Evolutionary conservation across 1,284 basidiomycete genomes (phyloP).

Genomic region (Ustilago xerochloae): DNA sequence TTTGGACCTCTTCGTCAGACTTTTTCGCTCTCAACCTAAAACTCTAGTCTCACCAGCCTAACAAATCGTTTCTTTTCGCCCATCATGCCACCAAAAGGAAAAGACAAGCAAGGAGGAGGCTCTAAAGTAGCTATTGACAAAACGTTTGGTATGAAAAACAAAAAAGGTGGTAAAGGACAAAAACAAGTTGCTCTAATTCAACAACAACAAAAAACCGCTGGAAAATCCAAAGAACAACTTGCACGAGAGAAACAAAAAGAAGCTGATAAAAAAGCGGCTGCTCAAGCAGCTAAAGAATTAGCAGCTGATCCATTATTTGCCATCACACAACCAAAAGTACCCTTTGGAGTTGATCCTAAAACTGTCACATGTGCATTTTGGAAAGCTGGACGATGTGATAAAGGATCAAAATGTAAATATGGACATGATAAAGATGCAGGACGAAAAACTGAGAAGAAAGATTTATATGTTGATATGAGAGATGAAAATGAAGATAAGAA

Average conservation of each 20-base stretch:
- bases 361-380: slow-evolving; percentile 65
- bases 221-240: slow-evolving; percentile 85
- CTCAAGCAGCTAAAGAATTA: slow-evolving; percentile 81
- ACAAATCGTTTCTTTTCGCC: background rate
- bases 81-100: slow-evolving; percentile 63
- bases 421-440: slow-evolving; percentile 83
- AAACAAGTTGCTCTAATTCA: slow-evolving; percentile 83
- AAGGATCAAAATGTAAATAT: slow-evolving; percentile 84
- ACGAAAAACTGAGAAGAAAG: slow-evolving; percentile 94
- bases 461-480: slow-evolving; percentile 89
- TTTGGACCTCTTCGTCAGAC: too few relatives aligned
- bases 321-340: slow-evolving; percentile 76
- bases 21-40: background rate
- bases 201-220: slow-evolving; percentile 73
- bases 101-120: slow-evolving; percentile 71
- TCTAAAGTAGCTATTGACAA: slow-evolving; percentile 64
- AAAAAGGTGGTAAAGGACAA: slow-evolving; percentile 89
- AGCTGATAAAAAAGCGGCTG: slow-evolving; percentile 84
- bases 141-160: slow-evolving; percentile 89
- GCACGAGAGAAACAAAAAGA: slow-evolving; percentile 80
- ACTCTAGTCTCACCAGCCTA: background rate
- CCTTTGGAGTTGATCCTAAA: slow-evolving; percentile 80
- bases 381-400: slow-evolving; percentile 66
- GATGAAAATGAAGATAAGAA: slow-evolving; percentile 73
- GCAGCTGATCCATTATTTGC: slow-evolving; percentile 62